Conservation (phyloP, 331 rosid species). For the Pyracantha coccinea region DNA sequence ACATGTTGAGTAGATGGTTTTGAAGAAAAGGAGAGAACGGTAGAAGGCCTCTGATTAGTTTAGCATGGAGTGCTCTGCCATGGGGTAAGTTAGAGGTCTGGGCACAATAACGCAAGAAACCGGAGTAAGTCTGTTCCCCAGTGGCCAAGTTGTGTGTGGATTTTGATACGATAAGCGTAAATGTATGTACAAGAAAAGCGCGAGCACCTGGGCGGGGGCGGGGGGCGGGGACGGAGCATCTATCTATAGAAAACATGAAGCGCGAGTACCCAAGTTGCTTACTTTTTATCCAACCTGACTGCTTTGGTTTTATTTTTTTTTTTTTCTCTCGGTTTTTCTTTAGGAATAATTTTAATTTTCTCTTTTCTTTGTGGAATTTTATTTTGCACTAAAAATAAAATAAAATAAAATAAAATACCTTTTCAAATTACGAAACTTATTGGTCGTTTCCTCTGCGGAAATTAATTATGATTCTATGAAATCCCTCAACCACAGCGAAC, state of each 20-base stretch:
- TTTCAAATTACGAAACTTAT: no score
- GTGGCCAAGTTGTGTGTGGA: constrained; percentile 3
- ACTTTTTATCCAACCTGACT: background rate
- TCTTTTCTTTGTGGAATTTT: no score
- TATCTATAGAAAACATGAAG: background rate
- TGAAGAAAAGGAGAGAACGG: constrained; percentile 46
- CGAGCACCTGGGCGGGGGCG: background rate
- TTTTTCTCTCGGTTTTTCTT: no score
- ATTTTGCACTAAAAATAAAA: no score
- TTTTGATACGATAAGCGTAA: constrained; percentile 7
- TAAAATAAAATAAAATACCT: no score
- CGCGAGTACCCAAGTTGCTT: background rate
- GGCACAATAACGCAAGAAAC: constrained; percentile 29
- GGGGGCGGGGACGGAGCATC: background rate
- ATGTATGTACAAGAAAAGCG: background rate
- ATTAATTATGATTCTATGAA: no score
- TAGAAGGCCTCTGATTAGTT: constrained; percentile 34
- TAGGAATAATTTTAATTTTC: no score
- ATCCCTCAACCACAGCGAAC: no score
- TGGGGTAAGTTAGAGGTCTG: constrained; percentile 23
- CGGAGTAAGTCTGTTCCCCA: constrained; percentile 26
- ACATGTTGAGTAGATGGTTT: constrained; percentile 54
- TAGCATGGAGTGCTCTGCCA: constrained; percentile 62
- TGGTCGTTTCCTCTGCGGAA: no score
- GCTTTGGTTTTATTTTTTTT: no score